Base-by-base conservation (phyloP, 2,329 filamentous ascomycete species). In the Fusarium ambrosium region DNA sequence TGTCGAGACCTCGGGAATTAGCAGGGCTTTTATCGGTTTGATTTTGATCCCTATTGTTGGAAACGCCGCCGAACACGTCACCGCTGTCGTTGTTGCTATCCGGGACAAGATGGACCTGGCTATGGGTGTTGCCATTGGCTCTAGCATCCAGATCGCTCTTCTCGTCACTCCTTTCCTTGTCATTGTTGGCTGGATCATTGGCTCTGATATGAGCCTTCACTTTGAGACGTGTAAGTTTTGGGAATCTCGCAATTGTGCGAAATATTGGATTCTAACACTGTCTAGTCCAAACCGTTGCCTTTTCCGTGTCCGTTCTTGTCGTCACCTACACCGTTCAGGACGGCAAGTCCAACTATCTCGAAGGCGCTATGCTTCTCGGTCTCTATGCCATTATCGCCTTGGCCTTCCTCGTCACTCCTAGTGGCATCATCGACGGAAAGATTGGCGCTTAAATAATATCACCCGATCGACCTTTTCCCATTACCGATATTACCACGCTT, bases 261-360 rank as follows among this genome's bases (percentile, higher is more conserved):
- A 9, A 45, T n/a, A 36, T 18, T 29, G 27, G n/a, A 20, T 63
- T 39, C 76, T 79, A 70, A 80, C 64, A 2, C 4, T 6, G 6
- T 18, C 32, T 27, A 89, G 87, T 95, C 78, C 92, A 95, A 85
- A 95, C 93, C 0, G 91, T 95, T 45, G 90, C 92, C 1, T 95
- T 95, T 82, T 93, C 93, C 66, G 87, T 95, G 63, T 93, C 92
- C 11, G 92, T 94, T 3, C 83, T 95, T 48, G 92, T 95, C 36
- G 93, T 95, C 37, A 94, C 90, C 66, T 95, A 91, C 82, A 93
- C 89, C 4, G 92, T 95, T 51, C 92, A 94, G 80, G 94, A 96
- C 79, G 94, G 94, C 79, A 94, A 93, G 82, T 94, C 92, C 16
- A 97, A 96, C 82, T 96, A 96, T 77, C 89, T 96, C 24, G 94